These are phyloP conservation scores for Phycomyces nitens DNA, from an alignment of 192 early-diverging fungal species.

Conservation along the genomic window DNA sequence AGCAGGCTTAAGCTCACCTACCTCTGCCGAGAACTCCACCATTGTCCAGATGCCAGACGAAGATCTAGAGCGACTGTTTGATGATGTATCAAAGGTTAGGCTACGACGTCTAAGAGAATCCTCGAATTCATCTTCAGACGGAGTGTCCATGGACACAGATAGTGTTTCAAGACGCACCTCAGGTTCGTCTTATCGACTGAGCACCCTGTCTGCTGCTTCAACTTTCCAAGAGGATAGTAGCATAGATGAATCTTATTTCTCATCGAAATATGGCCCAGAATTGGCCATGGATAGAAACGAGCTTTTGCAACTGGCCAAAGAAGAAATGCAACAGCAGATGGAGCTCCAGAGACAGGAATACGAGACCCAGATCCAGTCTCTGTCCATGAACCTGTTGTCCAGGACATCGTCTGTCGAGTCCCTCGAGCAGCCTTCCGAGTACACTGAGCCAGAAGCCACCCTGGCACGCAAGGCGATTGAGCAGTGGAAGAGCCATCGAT, in stretches of 20 bases:
- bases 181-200: slow-evolving; percentile 11
- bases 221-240: slow-evolving; percentile 7
- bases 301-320: slow-evolving; percentile 38
- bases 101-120: slow-evolving; percentile 23
- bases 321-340: slow-evolving; percentile 48
- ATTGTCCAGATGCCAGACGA: slow-evolving; percentile 50
- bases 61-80: slow-evolving; percentile 51
- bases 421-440: slow-evolving; percentile 25
- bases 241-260: slow-evolving; percentile 10
- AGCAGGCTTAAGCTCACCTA: slow-evolving; percentile 49
- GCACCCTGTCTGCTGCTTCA: slow-evolving; percentile 12
- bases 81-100: slow-evolving; percentile 56
- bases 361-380: slow-evolving; percentile 39
- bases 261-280: neutral
- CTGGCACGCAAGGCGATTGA: slow-evolving; percentile 38
- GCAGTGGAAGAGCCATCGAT: slow-evolving; percentile 51
- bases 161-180: slow-evolving; percentile 17
- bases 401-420: slow-evolving; percentile 15
- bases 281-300: neutral
- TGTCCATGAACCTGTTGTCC: slow-evolving; percentile 17
- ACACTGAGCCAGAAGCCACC: slow-evolving; percentile 41
- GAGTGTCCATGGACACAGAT: slow-evolving; percentile 1
- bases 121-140: slow-evolving; percentile 1
- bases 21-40: slow-evolving; percentile 32
- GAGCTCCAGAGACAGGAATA: slow-evolving; percentile 50